phyloP scores from a whole-genome alignment of 2,329 filamentous ascomycete species.

The Didymella pinodella region DNA sequence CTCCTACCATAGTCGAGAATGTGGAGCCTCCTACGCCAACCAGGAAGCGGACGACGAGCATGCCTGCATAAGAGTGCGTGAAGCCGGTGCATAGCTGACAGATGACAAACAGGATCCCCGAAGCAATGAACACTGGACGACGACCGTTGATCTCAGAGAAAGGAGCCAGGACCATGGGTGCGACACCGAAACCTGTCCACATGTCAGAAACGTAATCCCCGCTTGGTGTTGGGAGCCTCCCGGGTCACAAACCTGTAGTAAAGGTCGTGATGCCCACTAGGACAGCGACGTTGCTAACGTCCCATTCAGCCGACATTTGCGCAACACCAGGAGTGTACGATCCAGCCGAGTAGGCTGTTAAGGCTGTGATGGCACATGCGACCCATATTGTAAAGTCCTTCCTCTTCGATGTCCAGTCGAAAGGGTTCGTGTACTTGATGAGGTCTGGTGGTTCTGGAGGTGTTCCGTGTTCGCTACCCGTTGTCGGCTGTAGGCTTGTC shows the following conservation, averaged over 20 bases:
- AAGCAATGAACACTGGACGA: slow-evolving; percentile 79
- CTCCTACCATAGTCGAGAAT: slow-evolving; percentile 91
- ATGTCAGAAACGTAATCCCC: slow-evolving; percentile 1
- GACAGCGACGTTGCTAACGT: slow-evolving; percentile 70
- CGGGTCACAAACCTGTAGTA: slow-evolving; percentile 56
- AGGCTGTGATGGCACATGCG: slow-evolving; percentile 76
- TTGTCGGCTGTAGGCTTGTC: slow-evolving; percentile 27
- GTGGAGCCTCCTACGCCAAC: slow-evolving; percentile 78
- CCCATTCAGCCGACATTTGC: slow-evolving; percentile 72
- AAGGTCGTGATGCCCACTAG: slow-evolving; percentile 81
- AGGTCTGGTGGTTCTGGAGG: slow-evolving; percentile 71
- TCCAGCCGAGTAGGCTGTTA: slow-evolving; percentile 83
- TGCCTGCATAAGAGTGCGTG: slow-evolving; percentile 72
- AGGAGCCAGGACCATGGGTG: slow-evolving; percentile 87
- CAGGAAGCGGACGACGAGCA: slow-evolving; percentile 79
- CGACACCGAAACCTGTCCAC: slow-evolving; percentile 73
- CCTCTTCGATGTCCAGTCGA: slow-evolving; percentile 72
- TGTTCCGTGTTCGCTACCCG: slow-evolving; percentile 45
- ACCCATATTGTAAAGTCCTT: slow-evolving; percentile 77
- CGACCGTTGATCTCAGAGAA: slow-evolving; percentile 89
- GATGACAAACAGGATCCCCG: slow-evolving; percentile 74
- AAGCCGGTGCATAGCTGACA: slow-evolving; percentile 78
- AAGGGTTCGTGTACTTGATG: slow-evolving; percentile 71
- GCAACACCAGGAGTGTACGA: slow-evolving; percentile 75
- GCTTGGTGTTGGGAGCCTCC: no score